Base-by-base conservation (phyloP, 2,329 filamentous ascomycete genomes). In the Colletotrichum eleusines region DNA sequence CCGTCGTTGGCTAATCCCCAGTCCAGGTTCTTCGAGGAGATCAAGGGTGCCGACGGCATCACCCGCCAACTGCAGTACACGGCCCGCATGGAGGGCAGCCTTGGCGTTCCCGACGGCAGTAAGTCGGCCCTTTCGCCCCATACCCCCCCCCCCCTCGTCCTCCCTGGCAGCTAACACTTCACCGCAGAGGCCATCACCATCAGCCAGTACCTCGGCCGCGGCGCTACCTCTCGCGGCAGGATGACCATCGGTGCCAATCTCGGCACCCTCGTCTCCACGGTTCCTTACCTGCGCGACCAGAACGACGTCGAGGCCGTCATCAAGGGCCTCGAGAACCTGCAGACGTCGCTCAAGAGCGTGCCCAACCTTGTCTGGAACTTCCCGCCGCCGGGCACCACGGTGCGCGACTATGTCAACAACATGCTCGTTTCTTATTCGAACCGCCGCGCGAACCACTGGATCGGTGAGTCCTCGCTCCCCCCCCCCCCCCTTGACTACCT, bases 31-130 rank as follows among this genome's bases (percentile, higher is more conserved):
- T 80, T 78, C 58, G 88, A 91, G 72, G 85, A 89, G 72, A 85
- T 91, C 75, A 81, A 78, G 40, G 85, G 85, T 33, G 79, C 80
- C 2, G 90, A 93, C 74, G 89, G 89, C 33, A 86, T 90, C 66
- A 85, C 86, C 11, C 85, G 90, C 57, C 88, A 91, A 74, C 81
- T 92, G 23, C 90, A 92, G 76, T 92, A 88, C 84, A 92, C 90
- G 12, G 86, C 89, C 53, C 86, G 90, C 73, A 89, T 91, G 33
- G 89, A 91, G 73, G 86, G 84, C 35, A 85, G 86, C 48, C 82
- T 85, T 55, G 84, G 82, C 63, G 74, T 75, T 26, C 57, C 72
- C 1, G 76, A 78, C 50, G 76, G 74, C 48, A 74, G 79, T 81
- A 76, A 73, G 79, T 78, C 5, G 1, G 18, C 31, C 20, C 18